A percentile compares a stretch with the other conserved stretches of the same genome.
phyloP scores from a whole-genome alignment of 495 filamentous ascomycete genomes.

The Annulohypoxylon moriforme region DNA sequence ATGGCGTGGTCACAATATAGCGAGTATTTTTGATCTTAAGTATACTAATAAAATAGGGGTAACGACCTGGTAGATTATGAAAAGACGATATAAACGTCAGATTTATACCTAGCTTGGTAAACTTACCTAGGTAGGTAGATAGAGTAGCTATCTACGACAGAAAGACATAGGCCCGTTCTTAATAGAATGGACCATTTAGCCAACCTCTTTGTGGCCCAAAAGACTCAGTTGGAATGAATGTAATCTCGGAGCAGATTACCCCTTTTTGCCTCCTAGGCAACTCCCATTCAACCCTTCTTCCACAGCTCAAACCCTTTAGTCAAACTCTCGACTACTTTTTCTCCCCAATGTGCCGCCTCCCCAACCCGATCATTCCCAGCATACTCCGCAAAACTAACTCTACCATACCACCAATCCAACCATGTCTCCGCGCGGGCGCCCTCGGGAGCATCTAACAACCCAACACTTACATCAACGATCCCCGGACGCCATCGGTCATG shows the following conservation, averaged over 20 bases:
- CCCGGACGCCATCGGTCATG: conserved; percentile 65
- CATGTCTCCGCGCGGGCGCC: conserved; percentile 68
- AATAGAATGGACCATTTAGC: neutral
- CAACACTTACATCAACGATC: conserved; percentile 74
- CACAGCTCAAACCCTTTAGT: conserved; percentile 41
- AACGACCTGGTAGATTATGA: neutral
- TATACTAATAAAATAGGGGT: neutral
- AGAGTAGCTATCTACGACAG: neutral
- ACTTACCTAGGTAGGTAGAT: neutral
- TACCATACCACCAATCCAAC: conserved; percentile 68
- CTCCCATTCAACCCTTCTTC: neutral
- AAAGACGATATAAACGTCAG: neutral
- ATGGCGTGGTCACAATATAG: neutral
- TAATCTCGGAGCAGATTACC: no score
- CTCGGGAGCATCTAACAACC: conserved; percentile 63
- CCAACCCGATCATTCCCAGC: conserved; percentile 57
- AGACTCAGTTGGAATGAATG: neutral
- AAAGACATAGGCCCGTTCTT: neutral
- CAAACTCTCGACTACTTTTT: conserved; percentile 48
- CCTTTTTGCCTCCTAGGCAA: neutral
- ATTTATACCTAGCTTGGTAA: neutral
- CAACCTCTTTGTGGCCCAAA: neutral
- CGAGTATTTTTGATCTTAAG: neutral
- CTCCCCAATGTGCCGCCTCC: conserved; percentile 50
- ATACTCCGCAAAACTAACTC: conserved; percentile 72